A percentile compares a stretch with the other conserved stretches of the same genome.
phyloP scores from a whole-genome alignment of 164 flowering plant genomes.

The Pachysandra terminalis region DNA sequence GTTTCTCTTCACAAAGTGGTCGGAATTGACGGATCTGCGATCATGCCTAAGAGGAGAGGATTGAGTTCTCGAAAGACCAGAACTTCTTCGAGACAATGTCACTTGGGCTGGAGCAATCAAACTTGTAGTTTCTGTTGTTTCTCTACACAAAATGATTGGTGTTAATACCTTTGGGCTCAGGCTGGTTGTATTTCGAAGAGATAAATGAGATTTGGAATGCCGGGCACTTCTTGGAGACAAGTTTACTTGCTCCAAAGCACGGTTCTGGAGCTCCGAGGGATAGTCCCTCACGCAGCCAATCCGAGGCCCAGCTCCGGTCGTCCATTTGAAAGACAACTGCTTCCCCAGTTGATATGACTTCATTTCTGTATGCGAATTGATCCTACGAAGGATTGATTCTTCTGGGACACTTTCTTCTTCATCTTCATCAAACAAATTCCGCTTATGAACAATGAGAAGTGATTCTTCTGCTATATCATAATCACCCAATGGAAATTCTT shows the following conservation, averaged over 20 bases:
- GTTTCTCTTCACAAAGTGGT: not conserved
- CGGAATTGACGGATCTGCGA: not conserved
- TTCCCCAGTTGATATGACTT: constrained; percentile 53
- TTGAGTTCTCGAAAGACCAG: not conserved
- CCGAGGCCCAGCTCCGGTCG: constrained; percentile 68
- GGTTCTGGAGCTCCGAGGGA: constrained; percentile 44
- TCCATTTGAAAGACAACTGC: constrained; percentile 48
- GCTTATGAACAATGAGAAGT: constrained; percentile 31
- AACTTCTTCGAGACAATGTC: not conserved
- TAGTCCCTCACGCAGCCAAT: constrained; percentile 68
- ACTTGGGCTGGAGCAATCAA: constrained; percentile 17
- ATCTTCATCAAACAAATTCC: constrained; percentile 45
- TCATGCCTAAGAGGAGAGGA: not conserved
- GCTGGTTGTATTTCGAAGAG: constrained; percentile 17
- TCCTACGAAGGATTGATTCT: constrained; percentile 48
- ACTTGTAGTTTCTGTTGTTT: constrained; percentile 15
- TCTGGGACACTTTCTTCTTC: constrained; percentile 36
- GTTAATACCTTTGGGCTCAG: constrained; percentile 10
- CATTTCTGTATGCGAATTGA: constrained; percentile 50
- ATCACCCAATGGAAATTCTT: constrained; percentile 19
- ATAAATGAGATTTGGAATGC: not conserved
- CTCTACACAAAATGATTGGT: constrained; percentile 11
- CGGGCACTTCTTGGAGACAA: constrained; percentile 63
- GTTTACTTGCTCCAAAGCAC: constrained; percentile 45
- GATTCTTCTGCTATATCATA: constrained; percentile 59